These are phyloP conservation scores for Ascochyta viciae-villosae DNA, from an alignment of 2,329 filamentous ascomycete genomes.

Conservation along the genomic window DNA sequence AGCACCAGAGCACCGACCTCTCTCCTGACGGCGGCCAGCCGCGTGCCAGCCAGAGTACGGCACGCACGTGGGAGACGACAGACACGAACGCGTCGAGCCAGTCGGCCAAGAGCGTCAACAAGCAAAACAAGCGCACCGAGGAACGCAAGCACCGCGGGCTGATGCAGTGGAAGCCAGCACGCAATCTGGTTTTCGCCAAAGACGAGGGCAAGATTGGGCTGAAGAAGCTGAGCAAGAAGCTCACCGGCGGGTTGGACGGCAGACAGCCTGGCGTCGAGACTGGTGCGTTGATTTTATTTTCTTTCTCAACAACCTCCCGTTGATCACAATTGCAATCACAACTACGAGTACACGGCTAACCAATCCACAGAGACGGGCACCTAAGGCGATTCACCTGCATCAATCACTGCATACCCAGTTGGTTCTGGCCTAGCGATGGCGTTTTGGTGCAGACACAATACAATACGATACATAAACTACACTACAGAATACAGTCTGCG, in stretches of 20 bases:
- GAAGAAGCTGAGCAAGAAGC: slow-evolving; percentile 76
- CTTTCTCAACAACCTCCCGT: too few species aligned
- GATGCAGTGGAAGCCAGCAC: slow-evolving; percentile 94
- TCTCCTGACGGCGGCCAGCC: slow-evolving; percentile 28
- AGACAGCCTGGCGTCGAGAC: slow-evolving; percentile 90
- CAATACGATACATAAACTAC: too few species aligned
- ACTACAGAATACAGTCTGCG: background rate
- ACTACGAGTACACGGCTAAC: slow-evolving; percentile 16
- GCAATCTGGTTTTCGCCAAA: slow-evolving; percentile 86
- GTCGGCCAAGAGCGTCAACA: slow-evolving; percentile 66
- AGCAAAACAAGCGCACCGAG: slow-evolving; percentile 72
- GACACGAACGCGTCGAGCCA: slow-evolving; percentile 23
- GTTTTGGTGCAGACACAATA: slow-evolving; percentile 1
- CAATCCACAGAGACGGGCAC: slow-evolving; percentile 32
- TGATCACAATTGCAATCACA: too few species aligned
- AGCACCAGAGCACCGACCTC: slow-evolving; percentile 39
- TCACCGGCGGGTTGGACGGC: slow-evolving; percentile 74
- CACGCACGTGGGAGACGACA: slow-evolving; percentile 35
- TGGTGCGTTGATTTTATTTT: slow-evolving; percentile 36
- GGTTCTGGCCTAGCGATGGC: slow-evolving; percentile 4
- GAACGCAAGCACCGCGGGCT: slow-evolving; percentile 86
- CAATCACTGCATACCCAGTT: background rate
- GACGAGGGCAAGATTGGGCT: slow-evolving; percentile 83
- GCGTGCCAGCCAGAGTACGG: slow-evolving; percentile 37
- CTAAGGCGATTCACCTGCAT: slow-evolving; percentile 5